Evolutionary conservation across 371 early-diverging fungal species (phyloP).

Genomic region (Entomophthora muscae): DNA sequence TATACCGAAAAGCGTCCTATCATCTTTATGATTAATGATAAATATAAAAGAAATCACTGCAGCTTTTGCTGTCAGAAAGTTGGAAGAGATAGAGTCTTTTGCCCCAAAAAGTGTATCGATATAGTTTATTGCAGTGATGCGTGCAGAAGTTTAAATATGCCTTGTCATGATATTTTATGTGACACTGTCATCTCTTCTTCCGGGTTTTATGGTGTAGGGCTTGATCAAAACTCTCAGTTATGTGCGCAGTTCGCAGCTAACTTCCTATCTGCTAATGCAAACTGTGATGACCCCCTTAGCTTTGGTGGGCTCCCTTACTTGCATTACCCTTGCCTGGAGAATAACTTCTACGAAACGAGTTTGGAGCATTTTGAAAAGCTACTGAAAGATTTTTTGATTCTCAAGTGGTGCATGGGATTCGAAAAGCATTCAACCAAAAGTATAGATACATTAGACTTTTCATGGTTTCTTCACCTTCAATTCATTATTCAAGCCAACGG

Average conservation of each 20-base stretch:
- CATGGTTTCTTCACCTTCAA: neutral
- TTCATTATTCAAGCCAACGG: neutral
- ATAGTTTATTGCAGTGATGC: neutral
- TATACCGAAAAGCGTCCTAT: neutral
- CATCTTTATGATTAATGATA: neutral
- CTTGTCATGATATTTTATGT: neutral
- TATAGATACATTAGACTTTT: neutral
- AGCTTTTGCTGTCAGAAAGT: neutral
- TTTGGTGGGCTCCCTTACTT: neutral
- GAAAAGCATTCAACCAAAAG: neutral
- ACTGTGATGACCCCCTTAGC: neutral
- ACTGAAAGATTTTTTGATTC: neutral
- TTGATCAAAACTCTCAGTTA: neutral
- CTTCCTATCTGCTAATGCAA: neutral
- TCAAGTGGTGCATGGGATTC: neutral
- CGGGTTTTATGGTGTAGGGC: neutral
- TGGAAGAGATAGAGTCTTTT: neutral
- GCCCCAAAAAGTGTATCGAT: neutral
- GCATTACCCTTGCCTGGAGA: neutral
- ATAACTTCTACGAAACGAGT: neutral
- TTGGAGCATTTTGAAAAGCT: neutral
- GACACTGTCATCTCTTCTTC: neutral
- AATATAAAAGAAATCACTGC: slow-evolving; percentile 5
- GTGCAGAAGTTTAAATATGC: neutral
- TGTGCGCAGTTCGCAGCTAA: neutral